A percentile compares a stretch with the other conserved stretches of the same genome.
phyloP scores from a whole-genome alignment of 1,284 basidiomycete genomes.

The Cystobasidium pallidum region DNA sequence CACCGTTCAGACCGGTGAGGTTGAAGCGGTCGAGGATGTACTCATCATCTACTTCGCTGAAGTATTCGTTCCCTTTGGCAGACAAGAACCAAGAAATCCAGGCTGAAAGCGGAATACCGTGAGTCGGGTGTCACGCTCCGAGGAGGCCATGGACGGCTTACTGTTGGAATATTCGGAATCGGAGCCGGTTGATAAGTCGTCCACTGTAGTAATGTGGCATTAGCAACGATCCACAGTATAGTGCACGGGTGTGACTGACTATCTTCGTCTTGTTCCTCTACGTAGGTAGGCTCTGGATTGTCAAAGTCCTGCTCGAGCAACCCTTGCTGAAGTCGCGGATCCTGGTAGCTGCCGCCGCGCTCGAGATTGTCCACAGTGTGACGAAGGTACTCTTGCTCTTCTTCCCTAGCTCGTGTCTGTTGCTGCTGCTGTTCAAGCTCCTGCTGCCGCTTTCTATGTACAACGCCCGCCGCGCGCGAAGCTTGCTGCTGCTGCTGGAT shows the following conservation, averaged over 20 bases:
- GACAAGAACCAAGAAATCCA: constrained; percentile 99
- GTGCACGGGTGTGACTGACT: background rate
- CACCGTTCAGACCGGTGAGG: constrained; percentile 92
- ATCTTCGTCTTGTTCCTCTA: constrained; percentile 13
- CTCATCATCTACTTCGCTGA: constrained; percentile 98
- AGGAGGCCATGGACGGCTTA: constrained; percentile 27
- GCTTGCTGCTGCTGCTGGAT: constrained; percentile 38
- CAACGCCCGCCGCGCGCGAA: constrained; percentile 15
- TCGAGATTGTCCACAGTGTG: background rate
- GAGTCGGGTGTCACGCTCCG: background rate
- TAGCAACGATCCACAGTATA: background rate
- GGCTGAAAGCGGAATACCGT: background rate
- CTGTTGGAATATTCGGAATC: constrained; percentile 52
- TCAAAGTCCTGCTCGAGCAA: constrained; percentile 2
- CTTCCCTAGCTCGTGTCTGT: constrained; percentile 4
- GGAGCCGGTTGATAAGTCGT: constrained; percentile 52
- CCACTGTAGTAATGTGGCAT: constrained; percentile 42
- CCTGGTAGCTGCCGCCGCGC: constrained; percentile 16
- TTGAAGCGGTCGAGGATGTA: constrained; percentile 97
- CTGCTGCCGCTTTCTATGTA: constrained; percentile 16
- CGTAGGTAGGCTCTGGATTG: constrained; percentile 2
- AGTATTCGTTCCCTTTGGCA: constrained; percentile 86
- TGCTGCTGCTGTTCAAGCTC: constrained; percentile 12
- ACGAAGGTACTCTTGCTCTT: background rate
- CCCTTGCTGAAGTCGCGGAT: constrained; percentile 18